Evolutionary conservation across 2,329 filamentous ascomycete genomes (phyloP), one percentile per base, ranked within the genome.

Genomic region (Pseudodiploospora longispora): DNA sequence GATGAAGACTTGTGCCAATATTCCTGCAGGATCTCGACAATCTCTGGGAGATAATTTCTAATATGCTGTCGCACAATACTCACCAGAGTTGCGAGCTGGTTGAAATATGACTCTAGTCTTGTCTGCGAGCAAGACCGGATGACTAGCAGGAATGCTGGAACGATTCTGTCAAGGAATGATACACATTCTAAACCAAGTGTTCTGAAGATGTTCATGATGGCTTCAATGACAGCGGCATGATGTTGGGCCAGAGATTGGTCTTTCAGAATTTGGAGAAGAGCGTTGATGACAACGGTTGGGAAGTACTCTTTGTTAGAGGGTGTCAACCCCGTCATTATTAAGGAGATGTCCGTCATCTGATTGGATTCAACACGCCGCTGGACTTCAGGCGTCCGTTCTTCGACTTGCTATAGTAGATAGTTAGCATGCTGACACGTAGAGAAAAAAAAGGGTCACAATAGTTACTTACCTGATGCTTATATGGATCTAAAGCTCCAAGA

Each of bases 301-400:
- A 95, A 98, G 64, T 98, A 98, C 57, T 98, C 93, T 59, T 98
- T 95, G 58, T 87, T 95, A 0, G 91, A 97, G 0, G 93, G 94
- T 1, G 90, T 97, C 35, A 96, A 74, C 10, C 94, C 93, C 36
- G 87, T 89, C 91, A 98, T 98, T 74, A 98, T 97, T 30, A 98
- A 75, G 4, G 90, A 93, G 38, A 98, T 94, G 63, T 98, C 93
- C 0, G 91, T 95, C 55, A 95, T 69, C 46, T 81, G 78, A 35
- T 76, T 78, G 1, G 74, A 72, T 52, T 83, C 80, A 34, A 73
- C 71, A 19, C 74, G 76, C 29, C 75, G 77, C 57, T 93, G 86
- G 51, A 84, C 78, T 59, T 96, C 91, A 0, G 89, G 88, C 2
- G 83, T 85, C 50, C 83, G 82, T 63, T 97, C 91, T 61, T 94